A percentile compares a stretch with the other conserved stretches of the same genome.
Evolutionary conservation across 371 early-diverging fungal species (phyloP).

Genomic region (Lichtheimia ornata): DNA sequence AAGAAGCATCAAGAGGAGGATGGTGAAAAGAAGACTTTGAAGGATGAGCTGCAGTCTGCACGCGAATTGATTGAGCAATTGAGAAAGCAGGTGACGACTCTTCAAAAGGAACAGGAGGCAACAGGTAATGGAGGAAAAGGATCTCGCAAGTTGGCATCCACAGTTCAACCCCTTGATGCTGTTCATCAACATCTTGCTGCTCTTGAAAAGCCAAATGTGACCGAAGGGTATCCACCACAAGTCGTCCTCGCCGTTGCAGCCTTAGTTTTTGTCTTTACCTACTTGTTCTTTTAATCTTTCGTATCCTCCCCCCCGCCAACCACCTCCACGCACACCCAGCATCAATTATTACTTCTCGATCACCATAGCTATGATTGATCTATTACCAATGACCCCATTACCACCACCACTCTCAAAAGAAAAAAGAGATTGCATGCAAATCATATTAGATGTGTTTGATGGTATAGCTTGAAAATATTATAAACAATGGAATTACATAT

Average conservation of each 20-base stretch:
- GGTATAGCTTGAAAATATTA: no score
- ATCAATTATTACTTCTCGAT: no score
- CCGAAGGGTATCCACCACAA: slow-evolving; percentile 55
- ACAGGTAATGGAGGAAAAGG: slow-evolving; percentile 22
- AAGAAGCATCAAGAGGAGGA: slow-evolving; percentile 3
- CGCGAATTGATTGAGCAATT: slow-evolving; percentile 26
- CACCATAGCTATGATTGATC: no score
- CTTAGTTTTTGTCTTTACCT: slow-evolving; percentile 47
- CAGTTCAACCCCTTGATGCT: slow-evolving; percentile 46
- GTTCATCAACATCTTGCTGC: slow-evolving; percentile 60
- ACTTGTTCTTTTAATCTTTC: slow-evolving; percentile 46
- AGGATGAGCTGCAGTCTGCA: slow-evolving; percentile 21
- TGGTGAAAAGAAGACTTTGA: slow-evolving; percentile 23
- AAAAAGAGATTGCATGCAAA: no score
- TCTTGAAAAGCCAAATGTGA: slow-evolving; percentile 45
- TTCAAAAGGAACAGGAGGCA: slow-evolving; percentile 24
- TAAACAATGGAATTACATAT: no score
- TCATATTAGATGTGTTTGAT: no score
- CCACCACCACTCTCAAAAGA: no score
- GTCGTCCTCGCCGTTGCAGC: slow-evolving; percentile 46
- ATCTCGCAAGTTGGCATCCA: slow-evolving; percentile 30
- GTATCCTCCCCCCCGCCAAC: no score
- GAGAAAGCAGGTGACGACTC: slow-evolving; percentile 23
- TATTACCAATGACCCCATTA: no score
- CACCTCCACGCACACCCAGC: no score